Percentiles rank a stretch among this genome's conserved stretches.
These are phyloP conservation scores for Pontederia paniculata DNA, from an alignment of 176 grass and related monocot species.

Conservation along the genomic window DNA sequence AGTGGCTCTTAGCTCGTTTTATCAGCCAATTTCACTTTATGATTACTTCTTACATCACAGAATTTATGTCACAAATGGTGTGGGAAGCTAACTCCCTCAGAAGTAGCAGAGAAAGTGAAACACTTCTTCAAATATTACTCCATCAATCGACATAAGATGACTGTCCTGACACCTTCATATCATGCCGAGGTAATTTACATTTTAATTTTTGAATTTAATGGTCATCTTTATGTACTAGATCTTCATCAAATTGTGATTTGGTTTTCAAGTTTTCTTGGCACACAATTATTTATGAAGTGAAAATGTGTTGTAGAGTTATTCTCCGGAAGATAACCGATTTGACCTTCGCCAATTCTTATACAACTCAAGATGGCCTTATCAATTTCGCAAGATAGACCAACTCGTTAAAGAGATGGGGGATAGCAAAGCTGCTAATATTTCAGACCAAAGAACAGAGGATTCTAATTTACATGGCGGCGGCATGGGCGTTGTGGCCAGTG, in stretches of 20 bases:
- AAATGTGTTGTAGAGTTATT: constrained; percentile 68
- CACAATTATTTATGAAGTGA: neutral
- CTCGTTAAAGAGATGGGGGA: constrained; percentile 56
- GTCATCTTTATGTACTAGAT: neutral
- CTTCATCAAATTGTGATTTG: neutral
- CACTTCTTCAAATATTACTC: constrained; percentile 95
- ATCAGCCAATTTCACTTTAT: neutral
- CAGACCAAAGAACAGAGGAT: constrained; percentile 13
- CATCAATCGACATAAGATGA: constrained; percentile 99
- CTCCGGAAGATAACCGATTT: constrained; percentile 91
- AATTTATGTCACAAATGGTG: constrained; percentile 86
- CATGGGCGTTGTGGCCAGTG: constrained; percentile 57
- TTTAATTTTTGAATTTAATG: too few relatives aligned
- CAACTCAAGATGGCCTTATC: constrained; percentile 74
- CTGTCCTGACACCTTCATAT: constrained; percentile 88
- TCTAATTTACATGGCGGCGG: constrained; percentile 34
- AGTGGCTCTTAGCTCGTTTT: too few relatives aligned
- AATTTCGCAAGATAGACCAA: constrained; percentile 84
- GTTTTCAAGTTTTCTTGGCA: neutral
- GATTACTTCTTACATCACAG: constrained; percentile 23
- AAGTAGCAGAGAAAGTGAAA: constrained; percentile 96
- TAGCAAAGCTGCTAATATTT: constrained; percentile 24
- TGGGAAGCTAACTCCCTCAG: constrained; percentile 62
- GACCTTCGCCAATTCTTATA: constrained; percentile 94
- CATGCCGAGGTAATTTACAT: constrained; percentile 61